These are phyloP conservation scores for Hydnomerulius pinastri DNA, from an alignment of 768 basidiomycete species.

Conservation along the genomic window DNA sequence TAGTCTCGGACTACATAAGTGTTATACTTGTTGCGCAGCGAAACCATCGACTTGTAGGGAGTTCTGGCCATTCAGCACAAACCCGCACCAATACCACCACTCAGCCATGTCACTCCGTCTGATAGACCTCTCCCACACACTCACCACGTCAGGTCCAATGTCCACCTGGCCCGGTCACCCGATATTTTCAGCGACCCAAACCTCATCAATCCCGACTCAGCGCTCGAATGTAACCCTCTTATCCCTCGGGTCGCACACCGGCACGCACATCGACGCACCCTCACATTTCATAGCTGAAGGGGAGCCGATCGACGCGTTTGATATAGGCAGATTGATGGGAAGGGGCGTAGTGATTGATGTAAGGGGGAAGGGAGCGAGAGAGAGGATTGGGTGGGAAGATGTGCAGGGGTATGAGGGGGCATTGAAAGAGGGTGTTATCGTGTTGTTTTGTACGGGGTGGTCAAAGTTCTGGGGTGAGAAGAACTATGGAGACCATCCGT, in stretches of 20 bases:
- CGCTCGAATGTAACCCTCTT: conserved; percentile 34
- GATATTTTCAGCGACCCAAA: conserved; percentile 11
- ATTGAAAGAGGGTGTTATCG: conserved; percentile 42
- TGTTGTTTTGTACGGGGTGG: conserved; percentile 71
- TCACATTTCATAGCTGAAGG: conserved; percentile 64
- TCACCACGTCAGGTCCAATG: conserved; percentile 19
- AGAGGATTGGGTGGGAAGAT: conserved; percentile 58
- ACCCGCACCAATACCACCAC: not conserved
- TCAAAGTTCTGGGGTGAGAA: conserved; percentile 50
- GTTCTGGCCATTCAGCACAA: not conserved
- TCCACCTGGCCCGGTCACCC: conserved; percentile 27
- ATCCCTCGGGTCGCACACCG: conserved; percentile 66
- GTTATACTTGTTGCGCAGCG: no score
- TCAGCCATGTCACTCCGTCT: conserved; percentile 12
- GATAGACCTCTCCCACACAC: conserved; percentile 26
- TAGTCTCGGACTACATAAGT: no score
- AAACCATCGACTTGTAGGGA: no score
- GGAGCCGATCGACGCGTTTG: conserved; percentile 54
- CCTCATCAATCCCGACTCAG: conserved; percentile 4
- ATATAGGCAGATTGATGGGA: conserved; percentile 51
- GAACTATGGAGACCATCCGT: conserved; percentile 60
- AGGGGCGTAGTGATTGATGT: conserved; percentile 58
- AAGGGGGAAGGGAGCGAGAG: conserved; percentile 41
- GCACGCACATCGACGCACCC: conserved; percentile 79
- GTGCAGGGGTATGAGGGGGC: conserved; percentile 37